Evolutionary conservation across 1,284 basidiomycete species (phyloP).

Genomic region (Leccinum fallax): DNA sequence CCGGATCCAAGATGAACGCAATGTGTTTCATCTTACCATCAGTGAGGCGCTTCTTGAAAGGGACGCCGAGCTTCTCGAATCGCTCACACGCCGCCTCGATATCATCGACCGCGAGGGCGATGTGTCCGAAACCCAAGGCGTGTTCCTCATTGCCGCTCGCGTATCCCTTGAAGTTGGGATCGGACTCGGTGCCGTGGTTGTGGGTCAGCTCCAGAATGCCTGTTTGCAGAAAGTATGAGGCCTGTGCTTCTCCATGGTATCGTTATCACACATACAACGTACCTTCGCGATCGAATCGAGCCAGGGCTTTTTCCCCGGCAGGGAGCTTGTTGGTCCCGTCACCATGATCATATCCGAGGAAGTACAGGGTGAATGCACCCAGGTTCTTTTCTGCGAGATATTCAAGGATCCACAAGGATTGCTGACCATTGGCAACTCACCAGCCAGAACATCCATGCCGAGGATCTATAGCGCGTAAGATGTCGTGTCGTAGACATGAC

Average conservation of each 20-base stretch:
- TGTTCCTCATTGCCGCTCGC: slow-evolving; percentile 85
- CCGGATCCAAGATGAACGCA: slow-evolving; percentile 90
- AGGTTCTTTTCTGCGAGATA: slow-evolving; percentile 47
- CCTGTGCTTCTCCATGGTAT: neutral
- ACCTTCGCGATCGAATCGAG: slow-evolving; percentile 68
- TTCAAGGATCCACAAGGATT: slow-evolving; percentile 1
- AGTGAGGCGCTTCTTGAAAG: slow-evolving; percentile 86
- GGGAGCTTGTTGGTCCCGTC: slow-evolving; percentile 45
- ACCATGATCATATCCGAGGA: slow-evolving; percentile 73
- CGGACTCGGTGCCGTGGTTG: slow-evolving; percentile 88
- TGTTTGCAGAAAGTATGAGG: slow-evolving; percentile 24
- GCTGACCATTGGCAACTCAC: slow-evolving; percentile 36
- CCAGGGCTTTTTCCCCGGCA: slow-evolving; percentile 48
- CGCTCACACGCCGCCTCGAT: slow-evolving; percentile 83
- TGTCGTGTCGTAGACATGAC: slow-evolving; percentile 4
- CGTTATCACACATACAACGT: neutral
- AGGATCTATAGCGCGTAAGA: slow-evolving; percentile 50
- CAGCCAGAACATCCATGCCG: slow-evolving; percentile 84
- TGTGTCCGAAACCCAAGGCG: slow-evolving; percentile 83
- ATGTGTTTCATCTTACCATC: slow-evolving; percentile 88
- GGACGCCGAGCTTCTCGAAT: slow-evolving; percentile 81
- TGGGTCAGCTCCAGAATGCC: slow-evolving; percentile 87
- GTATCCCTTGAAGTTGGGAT: slow-evolving; percentile 79
- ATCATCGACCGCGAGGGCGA: slow-evolving; percentile 84
- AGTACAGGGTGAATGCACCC: slow-evolving; percentile 76